Base-by-base conservation (phyloP, 176 grass and related monocot genomes). In the Paspalum notatum region DNA sequence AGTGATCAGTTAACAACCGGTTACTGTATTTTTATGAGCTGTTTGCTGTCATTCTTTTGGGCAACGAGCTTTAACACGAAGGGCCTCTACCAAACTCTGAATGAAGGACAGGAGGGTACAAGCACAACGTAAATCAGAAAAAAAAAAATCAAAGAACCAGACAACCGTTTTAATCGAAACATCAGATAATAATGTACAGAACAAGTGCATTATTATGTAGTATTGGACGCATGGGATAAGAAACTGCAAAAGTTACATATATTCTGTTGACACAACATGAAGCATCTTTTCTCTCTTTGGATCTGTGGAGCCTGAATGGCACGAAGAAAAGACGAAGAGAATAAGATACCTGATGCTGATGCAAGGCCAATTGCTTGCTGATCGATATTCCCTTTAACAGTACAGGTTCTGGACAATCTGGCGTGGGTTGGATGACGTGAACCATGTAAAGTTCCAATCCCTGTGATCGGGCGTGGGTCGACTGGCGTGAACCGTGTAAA, bases 291-390 rank as follows among this genome's bases (percentile, higher is more conserved):
- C 43, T 56, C 15, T 85, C 60, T 66, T 66, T 7, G 25, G 39
- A 65, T 56, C 58, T 58, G 76, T 73, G 68, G 49, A 48, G 9
- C 60, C 77, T 66, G 41, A 72, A 26, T 14, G 11, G 51, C 22
- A 40, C 26, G 54, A 32, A 57, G 48, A 59, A 80, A 80, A 80
- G 39, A 25, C 49, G 51, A 86, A 74, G 69, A 74, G 84, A 86
- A 86, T 41, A 80, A 80, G 77, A 80, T 86, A 59, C 77, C 60
- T 86, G 84, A 71, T 43, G 74, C 54, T 80, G 84, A 71, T 43
- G 82, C 74, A 78, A 70, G 52, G 53, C 17, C 49, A 74, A 74
- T 48, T 8, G 27, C 22, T 62, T 24, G 50, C 20, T 65, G 50
- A 49, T 58, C 74, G 14, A 74, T 57, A 40, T 45, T 7, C 12